Conservation (phyloP, 805 yeast species). For the Suhomyces tanzawaensis region DNA sequence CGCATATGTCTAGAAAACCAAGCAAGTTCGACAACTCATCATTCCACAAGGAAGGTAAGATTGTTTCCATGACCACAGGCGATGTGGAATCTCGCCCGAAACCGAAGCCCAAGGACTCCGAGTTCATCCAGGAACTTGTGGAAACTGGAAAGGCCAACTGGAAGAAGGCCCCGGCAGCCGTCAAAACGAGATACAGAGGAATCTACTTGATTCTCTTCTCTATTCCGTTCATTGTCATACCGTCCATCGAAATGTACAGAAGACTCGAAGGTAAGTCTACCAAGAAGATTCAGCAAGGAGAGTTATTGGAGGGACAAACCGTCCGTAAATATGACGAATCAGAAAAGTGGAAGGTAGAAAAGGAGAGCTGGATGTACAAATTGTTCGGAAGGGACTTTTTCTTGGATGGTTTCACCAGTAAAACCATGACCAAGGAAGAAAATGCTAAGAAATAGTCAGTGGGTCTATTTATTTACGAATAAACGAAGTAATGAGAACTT, state of each 20-base stretch:
- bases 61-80: slow-evolving; percentile 8
- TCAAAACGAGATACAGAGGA: slow-evolving; percentile 36
- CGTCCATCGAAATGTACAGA: slow-evolving; percentile 33
- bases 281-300: slow-evolving; percentile 41
- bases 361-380: slow-evolving; percentile 34
- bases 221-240: slow-evolving; percentile 34
- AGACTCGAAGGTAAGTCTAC: slow-evolving; percentile 41
- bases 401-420: slow-evolving; percentile 44
- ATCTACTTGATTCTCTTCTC: slow-evolving; percentile 36
- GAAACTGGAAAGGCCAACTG: slow-evolving; percentile 43
- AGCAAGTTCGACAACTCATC: slow-evolving; percentile 27
- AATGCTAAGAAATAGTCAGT: not conserved
- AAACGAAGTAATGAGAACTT: not conserved
- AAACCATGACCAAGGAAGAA: slow-evolving; percentile 26
- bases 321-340: slow-evolving; percentile 36
- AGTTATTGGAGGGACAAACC: slow-evolving; percentile 29
- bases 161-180: slow-evolving; percentile 42
- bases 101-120: slow-evolving; percentile 20
- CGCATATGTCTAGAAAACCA: slow-evolving; percentile 2
- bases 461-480: not conserved
- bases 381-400: slow-evolving; percentile 42
- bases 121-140: slow-evolving; percentile 35
- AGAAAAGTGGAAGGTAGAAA: slow-evolving; percentile 41
- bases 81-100: slow-evolving; percentile 9
- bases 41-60: slow-evolving; percentile 28